Percentiles rank a stretch among this genome's conserved stretches.
Evolutionary conservation across 2,329 filamentous ascomycete species (phyloP).

Genomic region (Dothiorella sarmentorum): DNA sequence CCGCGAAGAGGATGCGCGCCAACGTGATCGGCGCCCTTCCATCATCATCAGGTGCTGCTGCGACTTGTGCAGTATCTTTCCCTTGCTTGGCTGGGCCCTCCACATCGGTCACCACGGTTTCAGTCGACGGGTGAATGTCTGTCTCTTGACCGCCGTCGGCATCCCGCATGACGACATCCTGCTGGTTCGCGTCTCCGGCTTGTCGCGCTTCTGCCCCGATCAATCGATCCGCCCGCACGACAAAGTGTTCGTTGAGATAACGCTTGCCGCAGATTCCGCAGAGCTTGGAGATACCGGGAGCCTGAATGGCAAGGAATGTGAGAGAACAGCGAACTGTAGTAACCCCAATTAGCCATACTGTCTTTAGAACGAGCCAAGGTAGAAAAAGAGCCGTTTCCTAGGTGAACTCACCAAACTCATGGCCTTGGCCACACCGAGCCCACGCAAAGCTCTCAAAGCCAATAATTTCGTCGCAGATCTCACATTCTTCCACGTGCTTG

Average conservation of each 20-base stretch:
- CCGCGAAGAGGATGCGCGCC: conserved; percentile 31
- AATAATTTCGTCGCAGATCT: conserved; percentile 49
- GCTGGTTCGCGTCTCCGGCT: neutral
- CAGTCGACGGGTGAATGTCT: neutral
- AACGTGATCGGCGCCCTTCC: conserved; percentile 23
- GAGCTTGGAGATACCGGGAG: conserved; percentile 51
- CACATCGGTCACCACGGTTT: neutral
- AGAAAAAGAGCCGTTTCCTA: neutral
- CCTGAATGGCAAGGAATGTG: conserved; percentile 54
- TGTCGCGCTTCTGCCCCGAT: neutral
- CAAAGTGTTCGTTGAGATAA: conserved; percentile 45
- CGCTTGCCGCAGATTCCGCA: conserved; percentile 52
- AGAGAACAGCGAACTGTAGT: conserved; percentile 49
- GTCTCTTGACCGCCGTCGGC: conserved; percentile 1
- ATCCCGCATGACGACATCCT: conserved; percentile 3
- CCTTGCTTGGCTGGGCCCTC: conserved; percentile 14
- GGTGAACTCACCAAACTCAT: conserved; percentile 46
- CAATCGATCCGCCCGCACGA: conserved; percentile 20
- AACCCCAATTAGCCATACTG: neutral
- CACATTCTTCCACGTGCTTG: conserved; percentile 45
- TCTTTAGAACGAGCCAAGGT: neutral
- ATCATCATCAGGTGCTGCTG: neutral
- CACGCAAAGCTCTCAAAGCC: conserved; percentile 46
- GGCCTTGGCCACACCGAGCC: conserved; percentile 50
- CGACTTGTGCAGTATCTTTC: neutral